Base-by-base conservation (phyloP, 768 basidiomycete genomes). In the Naematelia encephala region DNA sequence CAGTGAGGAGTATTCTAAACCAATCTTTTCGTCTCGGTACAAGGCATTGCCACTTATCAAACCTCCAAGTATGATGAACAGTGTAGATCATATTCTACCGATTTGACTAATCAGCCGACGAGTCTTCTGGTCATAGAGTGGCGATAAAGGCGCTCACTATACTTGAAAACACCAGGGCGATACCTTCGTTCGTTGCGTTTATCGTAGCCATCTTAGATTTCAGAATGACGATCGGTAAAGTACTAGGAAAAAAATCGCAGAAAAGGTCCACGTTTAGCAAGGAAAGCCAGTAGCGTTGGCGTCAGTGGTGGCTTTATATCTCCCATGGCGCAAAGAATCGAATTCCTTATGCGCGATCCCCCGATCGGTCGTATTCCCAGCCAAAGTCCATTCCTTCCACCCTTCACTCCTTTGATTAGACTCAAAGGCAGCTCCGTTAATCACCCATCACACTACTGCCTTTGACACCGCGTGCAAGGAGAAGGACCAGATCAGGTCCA, bases 1-100 rank as follows among this genome's bases (percentile, higher is more conserved):
- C 68, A 23, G 65, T 68, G 4, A 72, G 59, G 13, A 68, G 48
- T 13, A 62, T 59, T 27, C 70, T 30, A 25, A 68, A 68, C 70
- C 70, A 72, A 10, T 68, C 70, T 56, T 67, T 68, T 48, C 46
- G 59, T 16, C 59, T 54, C 1, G 70, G 70, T 4, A 66, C 47
- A 16, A 72, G 55, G 34, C 67, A 72, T 25, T 54, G 51, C 44
- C 64, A 72, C 23, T 29, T 34, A 49, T 72, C 70, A 29, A 68
- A 66, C 22, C 60, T 64, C 54, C 62, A 68, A 3, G 64, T 60
- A 34, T 72, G 70, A 29, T 62, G 57, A 4, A 52, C 46, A 3
- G 62, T 34, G 56, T 59, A 67, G 25, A 25, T 48, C 19, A 68
- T 26, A 11, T 44, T 57, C 64, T 65, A 14, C 16, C 4, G 2